Evolutionary conservation across 2,329 filamentous ascomycete genomes (phyloP), one percentile per base, ranked within the genome.

Genomic region (Epichloe baconii): DNA sequence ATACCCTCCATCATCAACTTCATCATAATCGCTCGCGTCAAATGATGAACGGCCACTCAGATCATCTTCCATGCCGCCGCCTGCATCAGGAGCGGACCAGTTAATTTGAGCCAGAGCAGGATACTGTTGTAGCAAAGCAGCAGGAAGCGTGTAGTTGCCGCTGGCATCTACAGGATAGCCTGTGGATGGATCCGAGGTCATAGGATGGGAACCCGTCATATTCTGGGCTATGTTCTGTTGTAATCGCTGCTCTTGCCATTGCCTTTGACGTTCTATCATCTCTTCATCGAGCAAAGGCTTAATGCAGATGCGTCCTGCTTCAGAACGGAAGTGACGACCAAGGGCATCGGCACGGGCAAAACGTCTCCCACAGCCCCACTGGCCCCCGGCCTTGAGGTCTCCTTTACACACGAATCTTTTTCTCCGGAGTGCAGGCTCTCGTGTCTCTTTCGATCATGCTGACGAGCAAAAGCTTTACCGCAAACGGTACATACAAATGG

Each of bases 401-500:
- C 93, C 93, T 58, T 88, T 89, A 70, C 93, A 98, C 7, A 97
- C 87, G 64, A 97, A 98, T 64, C 95, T 97, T 79, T 98, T 71
- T 98, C 93, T 42, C 93, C 93, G 0, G 88, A 94, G 63, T 98
- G 93, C 42, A 98, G 73, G 40, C 91, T 90, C 70, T 98, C 93
- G 67, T 98, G 93, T 40, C 93, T 85, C 69, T 98, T 98, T 44
- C 93, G 85, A 65, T 98, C 93, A 64, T 98, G 93, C 64, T 98
- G 93, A 26, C 93, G 85, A 5, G 93, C 93, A 69, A 98, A 98
- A 0, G 93, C 93, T 68, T 98, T 98, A 49, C 88, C 88, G 59
- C 93, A 98, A 8, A 97, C 88, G 0, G 88, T 96, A 64, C 93
- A 98, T 3, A 97, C 91, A 62, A 97, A 98, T 0, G 93, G 93